phyloP scores from a whole-genome alignment of 2,329 filamentous ascomycete genomes.

The Nothophaeocryptopus gaeumannii region DNA sequence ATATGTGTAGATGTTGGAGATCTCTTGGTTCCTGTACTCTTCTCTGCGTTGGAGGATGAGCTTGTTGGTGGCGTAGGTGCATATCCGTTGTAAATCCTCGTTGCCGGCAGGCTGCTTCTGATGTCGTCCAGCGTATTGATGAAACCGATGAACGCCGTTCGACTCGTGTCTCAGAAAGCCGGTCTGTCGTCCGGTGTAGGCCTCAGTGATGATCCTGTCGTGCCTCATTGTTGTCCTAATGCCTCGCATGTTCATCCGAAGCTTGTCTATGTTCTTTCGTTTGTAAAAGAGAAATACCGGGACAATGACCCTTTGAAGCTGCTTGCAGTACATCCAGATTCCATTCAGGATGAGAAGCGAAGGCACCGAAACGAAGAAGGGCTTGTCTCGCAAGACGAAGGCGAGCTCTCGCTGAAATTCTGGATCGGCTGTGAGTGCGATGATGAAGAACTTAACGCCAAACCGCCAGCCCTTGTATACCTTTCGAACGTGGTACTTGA shows the following conservation, averaged over 20 bases:
- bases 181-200: background rate
- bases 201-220: constrained; percentile 6
- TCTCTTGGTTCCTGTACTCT: constrained; percentile 45
- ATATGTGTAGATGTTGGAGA: constrained; percentile 51
- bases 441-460: constrained; percentile 11
- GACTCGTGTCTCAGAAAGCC: constrained; percentile 7
- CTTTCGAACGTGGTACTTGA: constrained; percentile 6
- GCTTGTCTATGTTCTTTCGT: constrained; percentile 1
- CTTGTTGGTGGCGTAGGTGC: constrained; percentile 49
- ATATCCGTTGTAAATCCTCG: constrained; percentile 44
- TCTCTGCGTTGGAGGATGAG: constrained; percentile 42
- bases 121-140: constrained; percentile 38
- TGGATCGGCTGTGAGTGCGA: constrained; percentile 8
- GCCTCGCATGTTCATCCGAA: constrained; percentile 9
- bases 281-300: constrained; percentile 8
- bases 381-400: constrained; percentile 8
- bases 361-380: background rate
- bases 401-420: constrained; percentile 11
- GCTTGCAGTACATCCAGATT: constrained; percentile 9
- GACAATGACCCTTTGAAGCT: constrained; percentile 7
- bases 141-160: constrained; percentile 18
- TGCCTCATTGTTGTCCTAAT: constrained; percentile 7
- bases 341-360: constrained; percentile 2
- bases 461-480: constrained; percentile 10
- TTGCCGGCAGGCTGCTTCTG: constrained; percentile 46